phyloP scores from a whole-genome alignment of 2,329 filamentous ascomycete genomes.

The Harringtonia aguacate region DNA sequence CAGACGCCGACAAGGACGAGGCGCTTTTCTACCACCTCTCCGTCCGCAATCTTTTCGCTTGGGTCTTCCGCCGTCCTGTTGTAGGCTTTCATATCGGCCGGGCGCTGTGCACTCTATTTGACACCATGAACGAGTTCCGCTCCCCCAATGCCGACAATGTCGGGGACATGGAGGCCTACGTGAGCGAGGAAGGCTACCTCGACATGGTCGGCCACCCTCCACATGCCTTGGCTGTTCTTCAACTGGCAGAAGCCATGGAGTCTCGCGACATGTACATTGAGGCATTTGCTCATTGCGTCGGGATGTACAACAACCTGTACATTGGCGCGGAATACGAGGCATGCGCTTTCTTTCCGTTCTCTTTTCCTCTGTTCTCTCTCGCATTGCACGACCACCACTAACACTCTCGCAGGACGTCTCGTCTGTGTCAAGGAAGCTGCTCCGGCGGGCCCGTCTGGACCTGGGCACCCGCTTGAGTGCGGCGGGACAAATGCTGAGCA shows the following conservation, averaged over 20 bases:
- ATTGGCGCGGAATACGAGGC: conserved; percentile 51
- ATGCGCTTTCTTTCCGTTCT: conserved; percentile 19
- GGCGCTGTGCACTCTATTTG: conserved; percentile 53
- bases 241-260: conserved; percentile 56
- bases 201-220: conserved; percentile 54
- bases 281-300: conserved; percentile 68
- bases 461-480: conserved; percentile 52
- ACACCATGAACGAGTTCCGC: conserved; percentile 54
- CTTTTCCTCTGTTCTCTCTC: background rate
- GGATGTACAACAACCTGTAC: conserved; percentile 56
- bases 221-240: conserved; percentile 57
- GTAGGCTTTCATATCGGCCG: conserved; percentile 57
- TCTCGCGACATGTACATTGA: conserved; percentile 57
- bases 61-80: conserved; percentile 52
- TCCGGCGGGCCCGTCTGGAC: conserved; percentile 51
- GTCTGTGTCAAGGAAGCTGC: conserved; percentile 49
- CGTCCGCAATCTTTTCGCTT: conserved; percentile 68
- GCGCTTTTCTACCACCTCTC: conserved; percentile 54
- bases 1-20: conserved; percentile 38
- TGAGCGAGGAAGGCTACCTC: conserved; percentile 59
- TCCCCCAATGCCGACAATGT: conserved; percentile 42
- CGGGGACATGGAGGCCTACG: conserved; percentile 51
- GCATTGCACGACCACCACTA: no score
- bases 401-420: conserved; percentile 30
- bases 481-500: conserved; percentile 48